Evolutionary conservation across 2,329 filamentous ascomycete genomes (phyloP).

Genomic region (Juglanconis oblonga): DNA sequence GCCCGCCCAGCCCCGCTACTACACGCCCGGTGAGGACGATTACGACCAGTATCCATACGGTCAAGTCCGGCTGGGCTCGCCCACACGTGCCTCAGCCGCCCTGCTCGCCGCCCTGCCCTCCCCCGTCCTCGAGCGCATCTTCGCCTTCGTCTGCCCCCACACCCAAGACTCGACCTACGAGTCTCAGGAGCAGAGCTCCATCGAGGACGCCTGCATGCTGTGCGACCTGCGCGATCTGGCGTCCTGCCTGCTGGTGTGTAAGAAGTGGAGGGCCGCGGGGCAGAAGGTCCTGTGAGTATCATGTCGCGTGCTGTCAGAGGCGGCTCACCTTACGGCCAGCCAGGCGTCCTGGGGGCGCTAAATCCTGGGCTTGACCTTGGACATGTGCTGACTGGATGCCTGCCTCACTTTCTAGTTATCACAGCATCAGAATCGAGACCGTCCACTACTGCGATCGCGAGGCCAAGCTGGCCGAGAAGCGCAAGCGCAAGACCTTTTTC

Average conservation of each 20-base stretch:
- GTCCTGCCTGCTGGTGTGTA: conserved; percentile 72
- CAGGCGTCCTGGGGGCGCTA: neutral
- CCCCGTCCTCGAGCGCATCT: conserved; percentile 72
- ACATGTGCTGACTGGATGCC: neutral
- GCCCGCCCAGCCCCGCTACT: conserved; percentile 15
- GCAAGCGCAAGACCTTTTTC: conserved; percentile 71
- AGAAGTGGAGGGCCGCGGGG: conserved; percentile 62
- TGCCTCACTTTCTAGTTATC: conserved; percentile 57
- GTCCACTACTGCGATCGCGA: conserved; percentile 94
- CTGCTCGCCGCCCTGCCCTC: conserved; percentile 58
- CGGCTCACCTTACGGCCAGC: neutral
- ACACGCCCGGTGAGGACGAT: neutral
- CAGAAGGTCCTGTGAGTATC: conserved; percentile 58
- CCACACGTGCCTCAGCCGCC: conserved; percentile 39
- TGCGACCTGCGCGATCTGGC: conserved; percentile 89
- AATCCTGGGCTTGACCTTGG: neutral
- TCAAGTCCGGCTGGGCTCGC: conserved; percentile 29
- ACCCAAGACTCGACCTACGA: conserved; percentile 73
- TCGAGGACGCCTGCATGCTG: conserved; percentile 82
- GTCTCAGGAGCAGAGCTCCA: conserved; percentile 75
- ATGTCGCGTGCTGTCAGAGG: conserved; percentile 3
- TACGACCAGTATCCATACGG: conserved; percentile 6
- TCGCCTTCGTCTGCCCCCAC: conserved; percentile 81
- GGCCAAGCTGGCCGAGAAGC: conserved; percentile 72
- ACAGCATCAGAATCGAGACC: conserved; percentile 86